Conservation (phyloP, 768 basidiomycete genomes). For the Pseudohyphozyma bogoriensis region DNA sequence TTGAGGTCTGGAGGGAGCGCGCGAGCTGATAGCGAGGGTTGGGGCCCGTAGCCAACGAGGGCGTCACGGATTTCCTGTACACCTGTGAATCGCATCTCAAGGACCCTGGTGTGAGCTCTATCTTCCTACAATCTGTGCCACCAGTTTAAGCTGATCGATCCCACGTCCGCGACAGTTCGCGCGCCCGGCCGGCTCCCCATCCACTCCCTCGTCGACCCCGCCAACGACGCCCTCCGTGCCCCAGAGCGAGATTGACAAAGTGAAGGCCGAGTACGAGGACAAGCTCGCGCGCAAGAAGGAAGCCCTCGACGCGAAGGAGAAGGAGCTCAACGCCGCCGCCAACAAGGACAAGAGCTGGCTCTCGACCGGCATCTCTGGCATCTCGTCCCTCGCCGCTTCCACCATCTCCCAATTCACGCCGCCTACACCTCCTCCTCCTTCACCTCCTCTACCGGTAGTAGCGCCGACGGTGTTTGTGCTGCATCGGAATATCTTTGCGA, state of each 20-base stretch:
- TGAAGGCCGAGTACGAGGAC: conserved; percentile 37
- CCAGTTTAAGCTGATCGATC: conserved; percentile 26
- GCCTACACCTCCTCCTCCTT: conserved; percentile 1
- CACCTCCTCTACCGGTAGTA: not conserved
- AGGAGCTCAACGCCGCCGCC: conserved; percentile 7
- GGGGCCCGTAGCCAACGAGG: conserved; percentile 50
- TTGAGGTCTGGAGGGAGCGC: too few relatives aligned
- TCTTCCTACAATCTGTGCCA: conserved; percentile 40
- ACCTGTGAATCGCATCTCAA: conserved; percentile 68
- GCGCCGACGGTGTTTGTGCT: conserved; percentile 9
- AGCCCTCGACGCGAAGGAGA: not conserved
- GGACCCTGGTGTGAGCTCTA: conserved; percentile 65
- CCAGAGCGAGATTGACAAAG: conserved; percentile 30
- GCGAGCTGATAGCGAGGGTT: too few relatives aligned
- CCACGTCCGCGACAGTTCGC: conserved; percentile 40
- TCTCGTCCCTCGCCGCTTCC: conserved; percentile 14
- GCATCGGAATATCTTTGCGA: conserved; percentile 11
- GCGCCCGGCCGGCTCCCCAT: conserved; percentile 38
- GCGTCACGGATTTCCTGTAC: conserved; percentile 77
- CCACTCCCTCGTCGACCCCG: conserved; percentile 35
- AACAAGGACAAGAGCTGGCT: conserved; percentile 1
- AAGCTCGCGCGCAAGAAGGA: conserved; percentile 31
- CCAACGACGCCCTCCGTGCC: conserved; percentile 13
- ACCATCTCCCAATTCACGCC: conserved; percentile 10
- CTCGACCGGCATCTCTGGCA: conserved; percentile 8